These are phyloP conservation scores for Fraxinus xanthoxyloides DNA, from an alignment of 305 asterid species.

Conservation along the genomic window DNA sequence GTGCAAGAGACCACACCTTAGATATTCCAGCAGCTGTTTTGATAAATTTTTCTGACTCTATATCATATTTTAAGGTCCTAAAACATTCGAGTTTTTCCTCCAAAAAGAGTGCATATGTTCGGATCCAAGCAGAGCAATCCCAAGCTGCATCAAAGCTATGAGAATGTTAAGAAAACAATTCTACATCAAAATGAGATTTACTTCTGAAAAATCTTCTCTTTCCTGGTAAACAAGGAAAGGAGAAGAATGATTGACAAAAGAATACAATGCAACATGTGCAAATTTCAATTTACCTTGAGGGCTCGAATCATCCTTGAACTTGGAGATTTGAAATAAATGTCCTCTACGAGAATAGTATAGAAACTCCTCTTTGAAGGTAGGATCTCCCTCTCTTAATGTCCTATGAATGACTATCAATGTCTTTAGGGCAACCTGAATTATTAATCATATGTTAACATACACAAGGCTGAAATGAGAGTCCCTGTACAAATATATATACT, in stretches of 20 bases:
- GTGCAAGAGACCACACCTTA: conserved; percentile 35
- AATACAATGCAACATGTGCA: neutral
- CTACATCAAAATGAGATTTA: neutral
- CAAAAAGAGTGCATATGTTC: conserved; percentile 71
- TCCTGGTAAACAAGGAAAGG: neutral
- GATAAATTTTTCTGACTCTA: conserved; percentile 52
- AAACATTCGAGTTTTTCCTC: conserved; percentile 86
- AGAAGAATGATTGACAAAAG: neutral
- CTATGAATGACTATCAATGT: conserved; percentile 78
- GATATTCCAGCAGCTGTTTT: conserved; percentile 41
- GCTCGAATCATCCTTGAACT: conserved; percentile 86
- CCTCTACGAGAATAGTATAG: conserved; percentile 58
- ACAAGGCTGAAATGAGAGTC: neutral
- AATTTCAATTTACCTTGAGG: conserved; percentile 49
- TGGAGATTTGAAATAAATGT: conserved; percentile 56
- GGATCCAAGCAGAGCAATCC: conserved; percentile 94
- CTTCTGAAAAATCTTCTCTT: neutral
- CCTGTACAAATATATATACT: neutral
- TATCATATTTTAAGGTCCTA: conserved; percentile 55
- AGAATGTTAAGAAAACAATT: conserved; percentile 8
- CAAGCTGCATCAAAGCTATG: conserved; percentile 54
- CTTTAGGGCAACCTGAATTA: conserved; percentile 74
- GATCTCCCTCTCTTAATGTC: conserved; percentile 78
- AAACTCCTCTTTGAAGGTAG: conserved; percentile 70
- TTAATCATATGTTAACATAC: neutral